These are phyloP conservation scores for Knufia petricola DNA, from an alignment of 2,329 filamentous ascomycete species.

Conservation along the genomic window DNA sequence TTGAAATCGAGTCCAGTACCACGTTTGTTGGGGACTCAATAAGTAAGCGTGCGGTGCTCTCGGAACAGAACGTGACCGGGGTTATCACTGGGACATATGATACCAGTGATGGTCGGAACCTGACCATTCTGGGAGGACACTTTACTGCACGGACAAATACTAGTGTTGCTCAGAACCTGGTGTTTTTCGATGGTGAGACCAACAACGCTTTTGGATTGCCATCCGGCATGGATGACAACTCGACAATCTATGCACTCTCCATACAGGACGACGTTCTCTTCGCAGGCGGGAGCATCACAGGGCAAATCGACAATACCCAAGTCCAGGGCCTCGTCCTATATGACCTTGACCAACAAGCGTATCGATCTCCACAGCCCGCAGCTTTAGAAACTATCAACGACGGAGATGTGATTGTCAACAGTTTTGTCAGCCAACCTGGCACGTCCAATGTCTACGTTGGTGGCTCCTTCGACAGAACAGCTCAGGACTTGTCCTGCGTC, in stretches of 20 bases:
- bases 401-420: slow-evolving; percentile 59
- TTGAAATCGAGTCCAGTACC: slow-evolving; percentile 39
- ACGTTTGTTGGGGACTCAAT: slow-evolving; percentile 18
- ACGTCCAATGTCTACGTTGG: slow-evolving; percentile 73
- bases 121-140: slow-evolving; percentile 80
- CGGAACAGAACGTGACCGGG: slow-evolving; percentile 28
- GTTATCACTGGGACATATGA: slow-evolving; percentile 76
- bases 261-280: slow-evolving; percentile 61
- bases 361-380: slow-evolving; percentile 60
- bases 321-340: slow-evolving; percentile 72
- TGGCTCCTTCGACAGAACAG: slow-evolving; percentile 64
- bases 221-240: slow-evolving; percentile 56
- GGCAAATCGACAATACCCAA: slow-evolving; percentile 51
- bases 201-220: slow-evolving; percentile 61
- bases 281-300: slow-evolving; percentile 71
- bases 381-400: slow-evolving; percentile 66
- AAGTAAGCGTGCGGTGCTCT: slow-evolving; percentile 23
- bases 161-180: slow-evolving; percentile 65
- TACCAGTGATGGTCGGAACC: slow-evolving; percentile 57
- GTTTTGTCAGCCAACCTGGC: slow-evolving; percentile 62
- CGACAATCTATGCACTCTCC: slow-evolving; percentile 64
- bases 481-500: slow-evolving; percentile 72
- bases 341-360: slow-evolving; percentile 57
- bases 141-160: slow-evolving; percentile 66
- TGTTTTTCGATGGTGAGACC: slow-evolving; percentile 70